These are phyloP conservation scores for Monosporozyma servazzii DNA, from an alignment of 805 yeast genomes.

Conservation along the genomic window DNA sequence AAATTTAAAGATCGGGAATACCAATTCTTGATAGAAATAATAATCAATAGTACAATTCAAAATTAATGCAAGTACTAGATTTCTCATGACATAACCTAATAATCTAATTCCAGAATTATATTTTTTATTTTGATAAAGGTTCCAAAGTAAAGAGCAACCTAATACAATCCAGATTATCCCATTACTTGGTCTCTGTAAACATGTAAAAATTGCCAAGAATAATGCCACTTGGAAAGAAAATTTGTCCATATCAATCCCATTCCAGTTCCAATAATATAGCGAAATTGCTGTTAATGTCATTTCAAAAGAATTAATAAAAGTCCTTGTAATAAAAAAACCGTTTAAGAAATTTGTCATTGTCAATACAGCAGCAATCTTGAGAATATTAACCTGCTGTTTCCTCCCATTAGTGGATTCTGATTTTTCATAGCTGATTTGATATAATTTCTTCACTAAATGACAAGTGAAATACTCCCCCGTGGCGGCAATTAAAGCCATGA, in stretches of 20 bases:
- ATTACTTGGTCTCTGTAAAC: conserved; percentile 79
- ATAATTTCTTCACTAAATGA: conserved; percentile 34
- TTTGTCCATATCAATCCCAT: conserved; percentile 14
- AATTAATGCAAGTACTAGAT: conserved; percentile 22
- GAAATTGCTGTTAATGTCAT: conserved; percentile 60
- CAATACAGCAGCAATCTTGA: conserved; percentile 17
- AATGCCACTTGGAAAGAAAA: conserved; percentile 32
- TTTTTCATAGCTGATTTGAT: background rate
- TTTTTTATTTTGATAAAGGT: conserved; percentile 7
- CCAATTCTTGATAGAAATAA: conserved; percentile 45
- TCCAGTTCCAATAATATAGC: conserved; percentile 66
- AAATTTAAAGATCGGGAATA: conserved; percentile 61
- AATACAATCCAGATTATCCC: conserved; percentile 63
- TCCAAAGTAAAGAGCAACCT: conserved; percentile 34
- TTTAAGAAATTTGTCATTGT: conserved; percentile 44
- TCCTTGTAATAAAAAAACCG: conserved; percentile 70
- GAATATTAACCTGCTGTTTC: background rate
- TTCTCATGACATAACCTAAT: conserved; percentile 15
- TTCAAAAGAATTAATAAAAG: conserved; percentile 81
- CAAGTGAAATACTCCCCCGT: conserved; percentile 58
- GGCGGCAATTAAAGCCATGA: conserved; percentile 63
- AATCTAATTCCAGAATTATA: conserved; percentile 10
- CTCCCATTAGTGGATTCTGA: background rate
- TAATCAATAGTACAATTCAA: conserved; percentile 45
- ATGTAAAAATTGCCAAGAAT: conserved; percentile 47